Base-by-base conservation (phyloP, 345 rosid species). In the Salix viminalis region DNA sequence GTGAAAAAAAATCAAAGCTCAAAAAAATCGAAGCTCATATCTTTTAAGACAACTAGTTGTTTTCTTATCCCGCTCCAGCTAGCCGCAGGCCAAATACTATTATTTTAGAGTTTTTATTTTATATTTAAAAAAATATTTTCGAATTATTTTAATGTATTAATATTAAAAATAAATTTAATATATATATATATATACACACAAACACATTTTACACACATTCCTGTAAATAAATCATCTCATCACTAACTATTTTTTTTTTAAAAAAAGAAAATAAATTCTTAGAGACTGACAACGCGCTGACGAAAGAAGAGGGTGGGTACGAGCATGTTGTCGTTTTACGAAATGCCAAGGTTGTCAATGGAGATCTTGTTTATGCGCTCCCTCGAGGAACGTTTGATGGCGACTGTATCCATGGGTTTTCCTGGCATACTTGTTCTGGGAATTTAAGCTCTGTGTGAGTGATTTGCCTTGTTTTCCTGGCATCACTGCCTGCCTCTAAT, bases 291-390 rank as follows among this genome's bases (percentile, higher is more conserved):
- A 96, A 93, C 78, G 97, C 91, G 76, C 90, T 96, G 84, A 84
- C 89, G 48, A 75, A 52, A 62, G 96, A 92, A 76, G 88, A 93
- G 65, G 99, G 96, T 77, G 99, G 98, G 79, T 96, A 96, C 82
- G 89, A 90, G 78, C 79, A 93, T 84, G 79, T 96, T 66, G 46
- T 30, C 2, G 98, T 90, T 67, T 82, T 90, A 41, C 85, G 73
- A 72, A 81, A 85, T 56, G 87, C 92, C 70, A 89, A 82, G 84
- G 96, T 90, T 72, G 97, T 91, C 73, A 92, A 92, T 81, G 92
- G 90, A 67, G 83, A 74, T 37, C 84, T 86, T 77, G 78, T 86
- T 37, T 89, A 89, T 56, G 50, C 74, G 28, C 90, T 96, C n/a
- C 96, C 98, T 50, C 89, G 83, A 69, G 99, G 99, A 78, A 87